A percentile compares a stretch with the other conserved stretches of the same genome.
These are phyloP conservation scores for Carallia pectinifolia DNA, from an alignment of 345 rosid genomes.

Conservation along the genomic window DNA sequence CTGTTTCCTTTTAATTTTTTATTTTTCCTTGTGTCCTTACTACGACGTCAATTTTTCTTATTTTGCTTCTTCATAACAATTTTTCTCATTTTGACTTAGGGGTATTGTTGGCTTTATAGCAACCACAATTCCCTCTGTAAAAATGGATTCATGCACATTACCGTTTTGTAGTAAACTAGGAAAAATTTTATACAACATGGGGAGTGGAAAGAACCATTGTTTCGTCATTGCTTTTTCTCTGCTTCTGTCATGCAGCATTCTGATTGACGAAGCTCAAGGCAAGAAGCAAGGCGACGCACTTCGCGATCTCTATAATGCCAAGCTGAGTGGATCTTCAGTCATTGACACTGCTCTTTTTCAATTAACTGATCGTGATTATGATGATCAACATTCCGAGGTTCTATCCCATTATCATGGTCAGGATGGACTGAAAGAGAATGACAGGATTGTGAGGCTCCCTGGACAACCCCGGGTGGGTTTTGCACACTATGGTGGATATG, in stretches of 20 bases:
- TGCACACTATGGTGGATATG: constrained; percentile 62
- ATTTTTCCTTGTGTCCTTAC: too few species aligned
- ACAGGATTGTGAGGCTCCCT: constrained; percentile 50
- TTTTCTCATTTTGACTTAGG: background rate
- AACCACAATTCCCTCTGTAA: background rate
- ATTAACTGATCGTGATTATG: background rate
- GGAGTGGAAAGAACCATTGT: constrained; percentile 7
- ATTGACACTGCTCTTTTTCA: constrained; percentile 22
- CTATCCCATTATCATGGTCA: constrained; percentile 2
- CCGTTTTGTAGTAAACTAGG: too few species aligned
- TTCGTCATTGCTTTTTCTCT: constrained; percentile 9
- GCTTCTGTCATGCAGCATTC: constrained; percentile 8
- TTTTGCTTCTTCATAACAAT: too few species aligned
- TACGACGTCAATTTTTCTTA: too few species aligned
- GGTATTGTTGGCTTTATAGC: background rate
- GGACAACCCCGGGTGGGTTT: constrained; percentile 59
- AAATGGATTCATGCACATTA: background rate
- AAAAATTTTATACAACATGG: constrained; percentile 11
- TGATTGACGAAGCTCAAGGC: constrained; percentile 11
- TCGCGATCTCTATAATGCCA: constrained; percentile 28
- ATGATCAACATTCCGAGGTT: background rate
- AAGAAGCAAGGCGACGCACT: constrained; percentile 32
- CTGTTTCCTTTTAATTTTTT: background rate
- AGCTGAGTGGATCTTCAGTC: constrained; percentile 22
- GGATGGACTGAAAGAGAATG: constrained; percentile 46